Evolutionary conservation across 345 rosid genomes (phyloP), one percentile per base, ranked within the genome.

Genomic region (Excoecaria agallocha): DNA sequence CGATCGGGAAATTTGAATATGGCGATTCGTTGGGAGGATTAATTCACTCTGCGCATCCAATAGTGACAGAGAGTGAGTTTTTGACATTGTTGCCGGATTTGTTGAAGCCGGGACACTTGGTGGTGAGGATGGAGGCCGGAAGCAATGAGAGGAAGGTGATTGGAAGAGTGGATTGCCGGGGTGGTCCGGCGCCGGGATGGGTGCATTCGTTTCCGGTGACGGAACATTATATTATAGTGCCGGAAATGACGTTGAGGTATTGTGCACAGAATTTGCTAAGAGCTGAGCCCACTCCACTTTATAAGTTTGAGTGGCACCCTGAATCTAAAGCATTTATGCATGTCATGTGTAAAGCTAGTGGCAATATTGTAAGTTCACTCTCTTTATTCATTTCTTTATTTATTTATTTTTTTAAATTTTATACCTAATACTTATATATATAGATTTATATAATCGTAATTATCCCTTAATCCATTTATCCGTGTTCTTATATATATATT

Each of bases 171-270:
- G 80, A 72, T 37, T 94, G 98, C 63, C 84, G 91, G n/a, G 81
- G 93, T 16, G 93, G 95, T 1, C 92, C 97, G 0, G 88, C 97
- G 0, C 90, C 98, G 0, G 98, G 98, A 7, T 94, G 98, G 98
- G 98, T 94, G 60, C 98, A 94, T 49, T 94, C 98, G 3, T 94
- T 94, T 82, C 90, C 99, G 16, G 93, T 92, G 72, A 94, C 99
- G 0, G 94, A 92, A 68, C 87, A 92, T 55, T 94, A 89, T 60
- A 75, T 94, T 11, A 74, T 92, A 30, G 89, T 92, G 70, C 99
- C 99, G 3, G 99, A 94, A 79, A 94, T 94, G 99, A 87, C 98
- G 11, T 69, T 94, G 75, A 85, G 98, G 70, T 94, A 94, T 56
- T 91, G 95, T 68, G 97, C 89, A 13, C 82, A 64, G 71, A 94